Conservation (phyloP, 208 protist species). For the Willaertia magna region DNA sequence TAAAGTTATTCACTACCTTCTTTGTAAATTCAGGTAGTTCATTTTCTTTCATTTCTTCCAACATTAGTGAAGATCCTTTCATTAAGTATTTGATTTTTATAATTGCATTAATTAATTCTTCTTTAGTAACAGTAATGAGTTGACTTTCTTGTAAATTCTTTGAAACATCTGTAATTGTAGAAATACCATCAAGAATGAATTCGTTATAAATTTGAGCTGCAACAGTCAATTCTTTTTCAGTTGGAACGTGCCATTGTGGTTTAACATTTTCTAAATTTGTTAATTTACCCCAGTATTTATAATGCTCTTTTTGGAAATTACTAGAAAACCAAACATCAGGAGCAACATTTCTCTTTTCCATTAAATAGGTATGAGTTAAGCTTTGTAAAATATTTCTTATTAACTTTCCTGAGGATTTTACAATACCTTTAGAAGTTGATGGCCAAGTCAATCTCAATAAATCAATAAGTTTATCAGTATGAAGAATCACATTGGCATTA, state of each 20-base stretch:
- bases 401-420: neutral
- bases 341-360: neutral
- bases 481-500: neutral
- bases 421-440: neutral
- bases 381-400: neutral
- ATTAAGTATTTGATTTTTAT: neutral
- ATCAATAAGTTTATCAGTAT: neutral
- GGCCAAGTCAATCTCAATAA: neutral
- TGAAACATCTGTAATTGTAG: neutral
- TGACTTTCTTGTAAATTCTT: neutral
- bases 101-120: neutral
- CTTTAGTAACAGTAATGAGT: neutral
- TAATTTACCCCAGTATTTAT: neutral
- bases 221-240: neutral
- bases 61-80: neutral
- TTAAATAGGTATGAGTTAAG: neutral
- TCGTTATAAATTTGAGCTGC: neutral
- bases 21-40: neutral
- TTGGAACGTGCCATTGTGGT: constrained; percentile 6
- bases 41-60: neutral
- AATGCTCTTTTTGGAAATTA: neutral
- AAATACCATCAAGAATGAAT: neutral
- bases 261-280: neutral
- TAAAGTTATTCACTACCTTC: neutral
- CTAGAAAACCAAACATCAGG: neutral